These are phyloP conservation scores for Kondoa malvinella DNA, from an alignment of 768 basidiomycete genomes.

Conservation along the genomic window DNA sequence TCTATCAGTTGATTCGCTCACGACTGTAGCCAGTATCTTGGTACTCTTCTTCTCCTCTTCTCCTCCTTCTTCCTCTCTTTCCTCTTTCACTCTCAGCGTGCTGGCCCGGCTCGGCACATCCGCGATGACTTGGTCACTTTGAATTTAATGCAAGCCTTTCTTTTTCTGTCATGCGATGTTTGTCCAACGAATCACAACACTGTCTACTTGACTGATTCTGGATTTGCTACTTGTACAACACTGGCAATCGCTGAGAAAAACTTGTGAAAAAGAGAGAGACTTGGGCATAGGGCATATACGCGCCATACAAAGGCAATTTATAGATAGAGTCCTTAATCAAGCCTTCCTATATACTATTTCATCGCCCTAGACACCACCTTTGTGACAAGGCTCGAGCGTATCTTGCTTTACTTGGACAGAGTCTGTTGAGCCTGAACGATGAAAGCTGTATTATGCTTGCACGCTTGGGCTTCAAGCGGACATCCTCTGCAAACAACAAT, in stretches of 20 bases:
- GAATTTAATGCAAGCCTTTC: neutral
- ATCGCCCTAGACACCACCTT: no score
- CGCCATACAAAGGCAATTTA: neutral
- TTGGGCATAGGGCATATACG: neutral
- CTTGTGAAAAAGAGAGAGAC: neutral
- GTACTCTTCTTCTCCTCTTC: no score
- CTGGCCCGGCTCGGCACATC: no score
- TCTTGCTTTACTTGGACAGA: neutral
- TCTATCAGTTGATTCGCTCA: no score
- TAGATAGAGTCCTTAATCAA: neutral
- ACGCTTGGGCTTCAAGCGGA: neutral
- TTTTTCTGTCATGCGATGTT: neutral
- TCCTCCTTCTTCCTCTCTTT: no score
- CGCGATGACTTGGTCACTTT: no score
- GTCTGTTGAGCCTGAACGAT: neutral
- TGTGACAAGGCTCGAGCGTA: neutral
- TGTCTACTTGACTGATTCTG: neutral
- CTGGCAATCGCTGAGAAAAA: neutral
- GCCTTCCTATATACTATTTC: neutral
- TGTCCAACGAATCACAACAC: neutral
- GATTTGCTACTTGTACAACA: neutral
- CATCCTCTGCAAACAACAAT: neutral
- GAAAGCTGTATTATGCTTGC: neutral
- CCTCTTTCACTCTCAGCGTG: no score
- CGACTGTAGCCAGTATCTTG: no score